These are phyloP conservation scores for Agarophyton chilense DNA, from an alignment of 23 red algal genomes.

Conservation along the genomic window DNA sequence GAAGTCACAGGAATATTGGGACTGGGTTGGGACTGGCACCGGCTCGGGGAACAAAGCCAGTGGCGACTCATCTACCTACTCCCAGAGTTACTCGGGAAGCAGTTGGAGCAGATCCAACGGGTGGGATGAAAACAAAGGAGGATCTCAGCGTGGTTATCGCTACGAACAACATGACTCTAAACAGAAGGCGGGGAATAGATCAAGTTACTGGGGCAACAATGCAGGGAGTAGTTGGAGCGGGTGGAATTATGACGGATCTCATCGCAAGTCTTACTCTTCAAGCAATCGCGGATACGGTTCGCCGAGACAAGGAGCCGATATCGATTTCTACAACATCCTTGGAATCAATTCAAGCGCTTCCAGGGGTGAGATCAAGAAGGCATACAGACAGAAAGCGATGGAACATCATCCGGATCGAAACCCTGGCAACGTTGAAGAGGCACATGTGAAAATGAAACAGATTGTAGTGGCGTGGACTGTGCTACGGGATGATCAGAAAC, in stretches of 20 bases:
- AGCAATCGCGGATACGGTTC: neutral
- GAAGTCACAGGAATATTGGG: conserved; percentile 64
- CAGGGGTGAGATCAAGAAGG: conserved; percentile 82
- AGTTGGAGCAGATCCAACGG: conserved; percentile 12
- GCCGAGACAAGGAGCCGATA: neutral
- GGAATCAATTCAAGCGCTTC: conserved; percentile 82
- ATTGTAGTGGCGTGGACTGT: conserved; percentile 87
- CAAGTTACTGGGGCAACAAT: neutral
- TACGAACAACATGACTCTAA: conserved; percentile 32
- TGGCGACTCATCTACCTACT: neutral
- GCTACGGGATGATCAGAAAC: conserved; percentile 62
- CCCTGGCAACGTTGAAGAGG: conserved; percentile 61
- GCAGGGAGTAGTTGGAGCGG: conserved; percentile 7
- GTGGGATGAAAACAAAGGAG: conserved; percentile 15
- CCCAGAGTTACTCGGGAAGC: neutral
- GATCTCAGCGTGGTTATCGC: conserved; percentile 58
- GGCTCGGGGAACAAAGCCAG: neutral
- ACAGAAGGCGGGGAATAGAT: neutral
- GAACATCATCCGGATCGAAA: conserved; percentile 95
- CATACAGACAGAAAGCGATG: conserved; percentile 86
- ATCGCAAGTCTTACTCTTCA: neutral
- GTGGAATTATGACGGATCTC: conserved; percentile 1
- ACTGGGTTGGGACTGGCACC: conserved; percentile 43
- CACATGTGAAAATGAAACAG: conserved; percentile 69
- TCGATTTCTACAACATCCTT: conserved; percentile 84